Base-by-base conservation (phyloP, 495 filamentous ascomycete species). In the Aspergillus cristatus region DNA sequence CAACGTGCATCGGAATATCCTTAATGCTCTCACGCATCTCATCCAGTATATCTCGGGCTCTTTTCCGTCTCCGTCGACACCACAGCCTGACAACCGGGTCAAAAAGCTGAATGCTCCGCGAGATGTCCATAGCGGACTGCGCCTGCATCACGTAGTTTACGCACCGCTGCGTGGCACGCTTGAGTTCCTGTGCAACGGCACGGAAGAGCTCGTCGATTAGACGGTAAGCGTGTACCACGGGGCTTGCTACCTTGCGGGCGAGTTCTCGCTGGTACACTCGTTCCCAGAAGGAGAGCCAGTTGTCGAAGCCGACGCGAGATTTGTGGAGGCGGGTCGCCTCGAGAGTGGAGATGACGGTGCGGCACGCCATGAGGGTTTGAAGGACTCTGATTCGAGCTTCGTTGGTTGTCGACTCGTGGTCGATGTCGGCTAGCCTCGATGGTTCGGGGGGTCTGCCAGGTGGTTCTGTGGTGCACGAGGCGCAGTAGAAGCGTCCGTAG, bases 281-380 rank as follows among this genome's bases (percentile, higher is more conserved):
- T 5, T 51, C 35, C 53, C 53, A 57, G 40, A 53, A 53, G 11
- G 36, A 31, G 12, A 48, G 26, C 53, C 53, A 57, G 37, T 48
- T 29, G 24, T 32, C 42, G 11, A 48, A 34, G 7, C 53, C 53
- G 12, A 28, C 37, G 17, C 53, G 47, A 6, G 53, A 51, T n/a
- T 53, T 53, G 32, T 42, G 47, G 18, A 57, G 41, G 3, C 53
- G 47, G 7, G 44, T 49, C 7, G 53, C 28, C 28, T 57, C 53
- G 5, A 53, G 43, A 13, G 40, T 34, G 2, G 53, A 34, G 32
- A 57, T 51, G 17, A 48, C 47, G 16, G 46, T 37, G 20, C 47
- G 47, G 26, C 53, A 57, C 12, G 48, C 37, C 2, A 34, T 18
- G 28, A 57, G 43, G 2, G 49, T 57, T 10, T 47, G 38, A 6